phyloP scores from a whole-genome alignment of 2,329 filamentous ascomycete species.

The Emericellopsis atlantica region DNA sequence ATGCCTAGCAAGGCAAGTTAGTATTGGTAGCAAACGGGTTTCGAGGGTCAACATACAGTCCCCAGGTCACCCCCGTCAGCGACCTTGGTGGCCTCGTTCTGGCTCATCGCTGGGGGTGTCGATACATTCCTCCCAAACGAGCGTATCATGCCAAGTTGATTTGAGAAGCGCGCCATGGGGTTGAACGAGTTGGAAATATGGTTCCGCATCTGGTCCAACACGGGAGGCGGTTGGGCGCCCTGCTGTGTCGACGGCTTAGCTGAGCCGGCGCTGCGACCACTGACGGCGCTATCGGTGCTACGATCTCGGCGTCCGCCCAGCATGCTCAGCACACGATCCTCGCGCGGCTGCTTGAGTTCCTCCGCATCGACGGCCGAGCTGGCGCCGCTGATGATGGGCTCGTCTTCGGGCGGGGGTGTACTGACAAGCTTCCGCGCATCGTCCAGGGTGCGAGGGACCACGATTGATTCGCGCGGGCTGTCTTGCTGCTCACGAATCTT shows the following conservation, averaged over 20 bases:
- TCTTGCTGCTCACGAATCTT: slow-evolving; percentile 64
- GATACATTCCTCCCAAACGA: slow-evolving; percentile 54
- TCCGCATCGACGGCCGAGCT: slow-evolving; percentile 17
- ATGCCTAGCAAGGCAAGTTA: slow-evolving; percentile 28
- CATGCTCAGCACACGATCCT: slow-evolving; percentile 58
- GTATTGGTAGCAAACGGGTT: slow-evolving; percentile 2
- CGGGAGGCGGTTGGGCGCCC: slow-evolving; percentile 33
- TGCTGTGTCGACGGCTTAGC: slow-evolving; percentile 29
- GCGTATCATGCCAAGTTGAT: slow-evolving; percentile 56
- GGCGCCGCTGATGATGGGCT: slow-evolving; percentile 43
- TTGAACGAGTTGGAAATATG: slow-evolving; percentile 73
- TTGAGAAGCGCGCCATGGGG: slow-evolving; percentile 64
- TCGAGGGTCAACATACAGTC: slow-evolving; percentile 29
- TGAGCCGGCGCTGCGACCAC: slow-evolving; percentile 49
- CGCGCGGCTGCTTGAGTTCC: slow-evolving; percentile 20
- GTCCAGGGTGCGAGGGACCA: slow-evolving; percentile 79
- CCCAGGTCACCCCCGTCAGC: slow-evolving; percentile 43
- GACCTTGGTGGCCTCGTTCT: slow-evolving; percentile 22
- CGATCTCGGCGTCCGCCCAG: slow-evolving; percentile 65
- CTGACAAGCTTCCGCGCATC: slow-evolving; percentile 84
- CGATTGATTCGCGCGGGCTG: slow-evolving; percentile 28
- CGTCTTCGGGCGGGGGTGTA: slow-evolving; percentile 52
- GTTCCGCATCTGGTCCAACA: slow-evolving; percentile 71
- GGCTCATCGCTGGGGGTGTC: slow-evolving; percentile 5
- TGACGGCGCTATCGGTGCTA: slow-evolving; percentile 62